Percentiles rank a stretch among this genome's conserved stretches.
phyloP scores from a whole-genome alignment of 129 eudicot species.

The Lonicera japonica region DNA sequence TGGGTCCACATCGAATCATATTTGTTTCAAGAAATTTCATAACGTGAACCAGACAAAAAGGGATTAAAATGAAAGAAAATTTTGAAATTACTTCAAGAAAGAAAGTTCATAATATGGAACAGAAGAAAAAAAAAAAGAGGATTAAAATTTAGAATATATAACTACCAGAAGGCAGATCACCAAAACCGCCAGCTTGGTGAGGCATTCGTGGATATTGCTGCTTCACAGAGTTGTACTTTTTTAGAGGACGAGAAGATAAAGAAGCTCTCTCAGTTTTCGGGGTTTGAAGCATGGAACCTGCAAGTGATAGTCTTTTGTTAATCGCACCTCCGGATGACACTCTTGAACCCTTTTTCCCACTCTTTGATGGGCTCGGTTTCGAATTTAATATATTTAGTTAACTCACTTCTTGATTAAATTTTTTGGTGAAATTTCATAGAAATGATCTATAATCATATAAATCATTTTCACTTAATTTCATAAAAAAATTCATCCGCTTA shows the following conservation, averaged over 20 bases:
- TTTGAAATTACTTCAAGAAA: not conserved
- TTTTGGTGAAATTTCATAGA: too few relatives aligned
- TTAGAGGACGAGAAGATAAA: conserved; percentile 20
- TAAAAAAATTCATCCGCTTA: too few relatives aligned
- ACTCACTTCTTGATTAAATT: too few relatives aligned
- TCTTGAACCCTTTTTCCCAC: conserved; percentile 40
- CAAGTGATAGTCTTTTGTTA: conserved; percentile 38
- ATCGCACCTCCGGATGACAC: conserved; percentile 22
- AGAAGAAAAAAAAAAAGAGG: too few relatives aligned
- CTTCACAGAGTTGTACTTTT: conserved; percentile 11
- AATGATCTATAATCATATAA: too few relatives aligned
- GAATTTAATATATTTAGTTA: too few relatives aligned
- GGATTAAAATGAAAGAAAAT: too few relatives aligned
- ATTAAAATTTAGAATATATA: not conserved
- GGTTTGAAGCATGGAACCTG: conserved; percentile 30
- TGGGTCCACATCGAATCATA: too few relatives aligned
- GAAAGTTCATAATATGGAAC: not conserved
- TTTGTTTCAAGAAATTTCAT: too few relatives aligned
- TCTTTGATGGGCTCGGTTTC: conserved; percentile 66
- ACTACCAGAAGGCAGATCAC: conserved; percentile 35
- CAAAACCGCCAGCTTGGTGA: conserved; percentile 17
- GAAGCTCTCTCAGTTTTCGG: conserved; percentile 27
- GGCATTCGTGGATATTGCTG: conserved; percentile 18
- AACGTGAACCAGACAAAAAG: too few relatives aligned
- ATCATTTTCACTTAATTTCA: too few relatives aligned